Percentiles rank a stretch among this genome's conserved stretches.
Conservation (phyloP, 257 asterid species). For the Ballota nigra region DNA sequence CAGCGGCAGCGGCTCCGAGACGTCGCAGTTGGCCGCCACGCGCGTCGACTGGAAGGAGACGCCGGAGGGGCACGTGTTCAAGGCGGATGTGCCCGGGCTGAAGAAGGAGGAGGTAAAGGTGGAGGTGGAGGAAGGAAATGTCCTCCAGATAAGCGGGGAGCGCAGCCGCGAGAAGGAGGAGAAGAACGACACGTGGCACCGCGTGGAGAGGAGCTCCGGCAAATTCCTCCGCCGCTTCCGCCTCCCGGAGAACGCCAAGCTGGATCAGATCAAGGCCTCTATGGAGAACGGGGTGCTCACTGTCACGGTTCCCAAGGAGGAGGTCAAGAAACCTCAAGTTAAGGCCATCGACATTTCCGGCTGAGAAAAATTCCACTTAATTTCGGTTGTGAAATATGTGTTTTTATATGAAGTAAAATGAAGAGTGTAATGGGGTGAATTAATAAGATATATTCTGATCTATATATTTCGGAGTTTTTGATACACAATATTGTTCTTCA, state of each 20-base stretch:
- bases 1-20: conserved; percentile 12
- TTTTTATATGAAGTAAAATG: no score
- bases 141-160: conserved; percentile 39
- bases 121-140: conserved; percentile 36
- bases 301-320: conserved; percentile 13
- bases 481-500: no score
- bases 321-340: background rate
- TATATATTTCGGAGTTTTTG: no score
- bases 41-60: conserved; percentile 34
- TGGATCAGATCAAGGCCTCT: background rate
- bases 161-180: conserved; percentile 38
- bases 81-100: conserved; percentile 37
- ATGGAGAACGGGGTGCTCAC: conserved; percentile 23
- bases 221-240: conserved; percentile 24
- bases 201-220: conserved; percentile 31
- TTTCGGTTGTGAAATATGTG: no score
- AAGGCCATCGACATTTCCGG: conserved; percentile 19
- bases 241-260: conserved; percentile 18
- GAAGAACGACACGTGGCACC: conserved; percentile 43
- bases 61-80: conserved; percentile 33
- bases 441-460: no score
- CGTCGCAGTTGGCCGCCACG: conserved; percentile 33
- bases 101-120: conserved; percentile 39
- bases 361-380: background rate
- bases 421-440: no score